Evolutionary conservation across 1,139 yeast species (phyloP), one percentile per base, ranked within the genome.

Genomic region (Magnusiomyces clavatus): DNA sequence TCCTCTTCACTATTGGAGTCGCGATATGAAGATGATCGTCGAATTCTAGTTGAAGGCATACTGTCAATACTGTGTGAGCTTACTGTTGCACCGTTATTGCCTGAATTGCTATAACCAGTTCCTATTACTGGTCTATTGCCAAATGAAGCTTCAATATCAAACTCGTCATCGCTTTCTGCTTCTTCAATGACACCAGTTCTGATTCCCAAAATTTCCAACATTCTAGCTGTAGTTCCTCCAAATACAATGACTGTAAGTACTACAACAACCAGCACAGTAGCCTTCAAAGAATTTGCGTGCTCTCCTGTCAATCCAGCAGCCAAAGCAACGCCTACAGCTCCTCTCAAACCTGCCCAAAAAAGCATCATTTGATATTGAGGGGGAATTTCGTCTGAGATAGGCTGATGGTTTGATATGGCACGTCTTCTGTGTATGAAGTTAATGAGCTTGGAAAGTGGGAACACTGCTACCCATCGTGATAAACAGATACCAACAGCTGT

Each of bases 321-420:
- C 62, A 94, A 77, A 0, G 98, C 99, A 2, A 94, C 99, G 59
- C 99, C 99, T 38, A 94, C 99, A 0, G 99, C 99, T 55, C 99
- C 99, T 64, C 99, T 77, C 55, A 94, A 75, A 5, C 99, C 99
- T 1, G 98, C 98, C 99, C 99, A 94, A 69, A 94, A 94, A 47
- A 94, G 87, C 98, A 94, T 92, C 88, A 90, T 88, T 70, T 94
- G 98, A 68, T 94, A 94, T 55, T 86, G 88, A 61, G 88, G 94
- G 20, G 96, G 92, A 55, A 94, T 89, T 69, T 90, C 97, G 61
- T 90, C 97, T 1, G 86, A 85, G 6, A 72, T 70, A 2, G n/a
- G 24, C 8, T n/a, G 24, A 10, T 29, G n/a, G 14, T 41, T 19
- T 8, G 42, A 41, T n/a, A 29, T 36, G 14, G 16, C 24, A 59